These are phyloP conservation scores for Ophiosphaerella herpotricha DNA, from an alignment of 2,329 filamentous ascomycete species.

Conservation along the genomic window DNA sequence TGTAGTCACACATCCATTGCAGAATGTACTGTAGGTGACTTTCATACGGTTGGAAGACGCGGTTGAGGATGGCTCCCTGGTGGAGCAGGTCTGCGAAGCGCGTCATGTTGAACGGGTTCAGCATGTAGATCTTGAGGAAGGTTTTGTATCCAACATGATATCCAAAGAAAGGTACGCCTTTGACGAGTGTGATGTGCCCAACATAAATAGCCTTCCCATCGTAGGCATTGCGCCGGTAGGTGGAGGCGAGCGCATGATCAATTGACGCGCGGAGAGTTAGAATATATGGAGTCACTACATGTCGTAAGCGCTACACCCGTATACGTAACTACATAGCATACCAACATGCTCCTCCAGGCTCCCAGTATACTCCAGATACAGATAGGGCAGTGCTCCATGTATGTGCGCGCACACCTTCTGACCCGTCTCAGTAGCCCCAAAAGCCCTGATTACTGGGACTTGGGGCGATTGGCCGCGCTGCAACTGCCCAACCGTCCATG, in stretches of 20 bases:
- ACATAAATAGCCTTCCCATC: slow-evolving; percentile 75
- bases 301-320: slow-evolving; percentile 12
- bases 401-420: slow-evolving; percentile 96
- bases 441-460: slow-evolving; percentile 85
- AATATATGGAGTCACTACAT: slow-evolving; percentile 73
- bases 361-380: slow-evolving; percentile 87
- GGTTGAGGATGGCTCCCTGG: slow-evolving; percentile 85
- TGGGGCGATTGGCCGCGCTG: slow-evolving; percentile 68
- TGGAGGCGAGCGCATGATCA: slow-evolving; percentile 84
- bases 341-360: slow-evolving; percentile 69
- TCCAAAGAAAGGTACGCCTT: slow-evolving; percentile 94
- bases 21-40: slow-evolving; percentile 89
- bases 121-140: slow-evolving; percentile 93
- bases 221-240: slow-evolving; percentile 77
- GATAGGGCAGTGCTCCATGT: slow-evolving; percentile 92
- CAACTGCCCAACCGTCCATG: slow-evolving; percentile 62
- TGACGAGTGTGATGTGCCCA: slow-evolving; percentile 87
- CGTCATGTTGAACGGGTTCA: slow-evolving; percentile 86
- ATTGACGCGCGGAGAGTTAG: slow-evolving; percentile 81
- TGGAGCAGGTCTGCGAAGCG: slow-evolving; percentile 83
- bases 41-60: slow-evolving; percentile 87
- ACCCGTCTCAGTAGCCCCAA: slow-evolving; percentile 90
- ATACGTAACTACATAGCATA: slow-evolving; percentile 47
- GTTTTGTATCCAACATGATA: slow-evolving; percentile 90
- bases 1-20: slow-evolving; percentile 99